Percentiles rank a stretch among this genome's conserved stretches.
phyloP scores from a whole-genome alignment of 1,284 basidiomycete species.

The Tylopilus orsonianus region DNA sequence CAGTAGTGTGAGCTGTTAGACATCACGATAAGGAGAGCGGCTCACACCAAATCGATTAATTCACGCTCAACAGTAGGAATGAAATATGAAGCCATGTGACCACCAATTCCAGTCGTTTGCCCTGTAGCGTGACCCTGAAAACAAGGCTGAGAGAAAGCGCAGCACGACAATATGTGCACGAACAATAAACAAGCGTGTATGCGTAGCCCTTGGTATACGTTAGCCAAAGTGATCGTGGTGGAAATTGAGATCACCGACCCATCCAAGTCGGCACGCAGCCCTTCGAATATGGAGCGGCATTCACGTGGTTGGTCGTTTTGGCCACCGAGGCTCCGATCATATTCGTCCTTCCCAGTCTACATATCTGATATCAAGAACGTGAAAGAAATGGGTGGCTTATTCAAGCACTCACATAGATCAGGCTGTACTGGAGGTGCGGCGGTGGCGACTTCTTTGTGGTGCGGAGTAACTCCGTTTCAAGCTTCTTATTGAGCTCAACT shows the following conservation, averaged over 20 bases:
- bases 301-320: constrained; percentile 56
- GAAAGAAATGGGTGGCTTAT: background rate
- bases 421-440: constrained; percentile 66
- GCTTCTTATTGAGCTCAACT: constrained; percentile 68
- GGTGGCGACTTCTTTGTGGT: constrained; percentile 95
- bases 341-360: constrained; percentile 83
- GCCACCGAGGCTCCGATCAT: constrained; percentile 69
- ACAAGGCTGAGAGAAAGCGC: constrained; percentile 1
- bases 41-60: constrained; percentile 84
- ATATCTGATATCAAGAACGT: background rate
- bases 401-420: constrained; percentile 75
- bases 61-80: constrained; percentile 97
- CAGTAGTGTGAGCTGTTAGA: constrained; percentile 8
- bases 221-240: constrained; percentile 5
- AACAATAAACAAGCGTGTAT: constrained; percentile 75
- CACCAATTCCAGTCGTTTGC: constrained; percentile 91
- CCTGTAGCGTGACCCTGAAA: constrained; percentile 72
- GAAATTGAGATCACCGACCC: constrained; percentile 45
- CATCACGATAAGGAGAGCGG: constrained; percentile 1
- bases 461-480: constrained; percentile 76
- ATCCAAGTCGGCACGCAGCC: constrained; percentile 78
- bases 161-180: constrained; percentile 19
- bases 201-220: constrained; percentile 7
- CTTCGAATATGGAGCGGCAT: constrained; percentile 75
- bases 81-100: constrained; percentile 87